A percentile compares a stretch with the other conserved stretches of the same genome.
Evolutionary conservation across 208 protist genomes (phyloP).

Genomic region (Acanthamoeba healyi): DNA sequence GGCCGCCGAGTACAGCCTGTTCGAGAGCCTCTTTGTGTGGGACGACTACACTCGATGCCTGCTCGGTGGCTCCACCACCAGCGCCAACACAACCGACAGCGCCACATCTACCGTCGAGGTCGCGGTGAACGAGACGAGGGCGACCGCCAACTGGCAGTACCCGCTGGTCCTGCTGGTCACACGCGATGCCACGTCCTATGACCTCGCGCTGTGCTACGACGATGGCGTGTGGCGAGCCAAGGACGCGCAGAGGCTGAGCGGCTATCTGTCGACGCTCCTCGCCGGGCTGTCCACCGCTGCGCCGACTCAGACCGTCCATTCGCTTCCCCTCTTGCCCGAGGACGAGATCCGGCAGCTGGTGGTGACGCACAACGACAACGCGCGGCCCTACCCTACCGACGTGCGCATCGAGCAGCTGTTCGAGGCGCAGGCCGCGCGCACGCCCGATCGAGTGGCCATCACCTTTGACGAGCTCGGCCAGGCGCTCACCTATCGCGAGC

Average conservation of each 20-base stretch:
- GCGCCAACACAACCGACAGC: neutral
- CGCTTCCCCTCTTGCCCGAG: neutral
- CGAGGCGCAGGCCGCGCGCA: neutral
- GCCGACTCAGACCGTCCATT: neutral
- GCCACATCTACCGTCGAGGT: too few relatives aligned
- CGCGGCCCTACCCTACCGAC: neutral
- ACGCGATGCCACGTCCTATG: neutral
- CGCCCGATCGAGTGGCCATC: neutral
- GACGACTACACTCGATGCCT: neutral
- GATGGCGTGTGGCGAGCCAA: neutral
- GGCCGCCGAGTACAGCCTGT: neutral
- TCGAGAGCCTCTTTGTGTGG: conserved; percentile 10
- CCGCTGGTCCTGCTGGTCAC: neutral
- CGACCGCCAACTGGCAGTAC: conserved; percentile 2
- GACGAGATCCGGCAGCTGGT: neutral
- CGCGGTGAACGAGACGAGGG: too few relatives aligned
- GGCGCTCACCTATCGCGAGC: neutral
- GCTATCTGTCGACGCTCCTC: conserved; percentile 9
- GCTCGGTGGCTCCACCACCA: neutral
- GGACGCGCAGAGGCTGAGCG: neutral
- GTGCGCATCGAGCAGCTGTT: conserved; percentile 9
- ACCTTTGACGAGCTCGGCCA: neutral
- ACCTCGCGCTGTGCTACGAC: conserved; percentile 2
- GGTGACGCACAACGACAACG: conserved; percentile 7
- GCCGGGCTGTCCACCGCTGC: neutral